phyloP scores from a whole-genome alignment of 148 eudicot species.

The Vaccinium darrowii region DNA sequence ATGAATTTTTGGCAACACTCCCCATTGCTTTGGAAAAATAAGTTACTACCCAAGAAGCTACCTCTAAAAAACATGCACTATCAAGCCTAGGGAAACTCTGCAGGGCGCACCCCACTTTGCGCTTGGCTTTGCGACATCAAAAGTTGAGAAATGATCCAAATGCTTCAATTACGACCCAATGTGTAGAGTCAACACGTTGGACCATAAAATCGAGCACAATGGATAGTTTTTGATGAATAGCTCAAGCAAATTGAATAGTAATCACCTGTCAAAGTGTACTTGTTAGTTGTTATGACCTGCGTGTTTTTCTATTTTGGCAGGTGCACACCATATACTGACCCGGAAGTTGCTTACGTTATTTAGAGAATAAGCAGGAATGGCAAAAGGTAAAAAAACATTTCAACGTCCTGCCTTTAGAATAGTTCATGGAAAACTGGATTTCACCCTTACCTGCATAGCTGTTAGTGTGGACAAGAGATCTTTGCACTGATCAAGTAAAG shows the following conservation, averaged over 20 bases:
- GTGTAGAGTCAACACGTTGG: too few relatives aligned
- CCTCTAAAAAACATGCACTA: not conserved
- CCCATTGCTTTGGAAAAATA: not conserved
- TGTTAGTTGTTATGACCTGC: not conserved
- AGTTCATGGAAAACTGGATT: not conserved
- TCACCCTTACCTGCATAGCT: slow-evolving; percentile 55
- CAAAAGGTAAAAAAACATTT: not conserved
- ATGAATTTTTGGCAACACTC: not conserved
- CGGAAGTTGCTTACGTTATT: not conserved
- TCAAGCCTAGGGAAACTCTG: not conserved
- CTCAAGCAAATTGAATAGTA: not conserved
- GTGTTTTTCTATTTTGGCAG: not conserved
- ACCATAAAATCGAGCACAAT: too few relatives aligned
- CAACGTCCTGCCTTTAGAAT: not conserved
- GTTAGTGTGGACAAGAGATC: slow-evolving; percentile 50
- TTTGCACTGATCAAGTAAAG: slow-evolving; percentile 52
- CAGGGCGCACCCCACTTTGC: not conserved
- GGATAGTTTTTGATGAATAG: not conserved
- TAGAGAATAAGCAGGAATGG: not conserved
- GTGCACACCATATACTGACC: not conserved
- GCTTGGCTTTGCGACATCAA: not conserved
- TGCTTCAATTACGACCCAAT: too few relatives aligned
- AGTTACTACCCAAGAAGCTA: too few relatives aligned
- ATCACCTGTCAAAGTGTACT: not conserved
- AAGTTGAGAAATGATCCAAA: too few relatives aligned